Evolutionary conservation across 1,284 basidiomycete genomes (phyloP), one percentile per base, ranked within the genome.

Genomic region (Ceratobasidium sp.): DNA sequence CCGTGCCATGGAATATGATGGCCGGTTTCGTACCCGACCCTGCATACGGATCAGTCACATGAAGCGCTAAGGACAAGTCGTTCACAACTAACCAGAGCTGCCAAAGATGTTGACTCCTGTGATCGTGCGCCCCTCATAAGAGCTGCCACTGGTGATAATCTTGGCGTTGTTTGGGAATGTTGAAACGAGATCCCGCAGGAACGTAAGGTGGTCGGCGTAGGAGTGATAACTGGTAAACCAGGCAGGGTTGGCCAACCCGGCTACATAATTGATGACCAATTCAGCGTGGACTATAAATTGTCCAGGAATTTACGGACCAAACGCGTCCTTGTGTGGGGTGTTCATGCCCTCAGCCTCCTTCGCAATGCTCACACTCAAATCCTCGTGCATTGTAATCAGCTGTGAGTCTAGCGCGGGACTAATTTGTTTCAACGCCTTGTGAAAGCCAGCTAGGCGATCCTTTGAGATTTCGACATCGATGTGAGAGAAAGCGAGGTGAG

Each of bases 91-190:
- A 40, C 38, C 45, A 17, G 60, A 67, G 47, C 60, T 65, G 34
- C 69, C 69, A 42, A 70, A 70, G 17, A 70, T 70, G 31, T 70
- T 70, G 52, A 70, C 67, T 27, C 69, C 69, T 5, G 60, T 67
- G 29, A 70, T 70, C 2, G 69, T 20, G 17, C 60, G 58, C 12
- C 69, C 69, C 34, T 70, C 2, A 38, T 55, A 52, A 7, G 69
- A 70, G 0, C 62, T 70, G n/a, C 69, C 69, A 22, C 52, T 32
- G 0, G 42, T 65, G 3, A 70, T 62, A 15, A 70, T 52, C 35
- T 70, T 70, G n/a, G 69, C 52, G 25, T 65, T 65, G 20, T 53
- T 65, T 1, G 60, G 60, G 25, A 29, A 65, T 17, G 60, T 53
- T 8, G 1, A 17, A 6, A 35, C 60, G 38, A 65, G 60, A 29